Base-by-base conservation (phyloP, 2,329 filamentous ascomycete species). In the Aureobasidium pullulans region DNA sequence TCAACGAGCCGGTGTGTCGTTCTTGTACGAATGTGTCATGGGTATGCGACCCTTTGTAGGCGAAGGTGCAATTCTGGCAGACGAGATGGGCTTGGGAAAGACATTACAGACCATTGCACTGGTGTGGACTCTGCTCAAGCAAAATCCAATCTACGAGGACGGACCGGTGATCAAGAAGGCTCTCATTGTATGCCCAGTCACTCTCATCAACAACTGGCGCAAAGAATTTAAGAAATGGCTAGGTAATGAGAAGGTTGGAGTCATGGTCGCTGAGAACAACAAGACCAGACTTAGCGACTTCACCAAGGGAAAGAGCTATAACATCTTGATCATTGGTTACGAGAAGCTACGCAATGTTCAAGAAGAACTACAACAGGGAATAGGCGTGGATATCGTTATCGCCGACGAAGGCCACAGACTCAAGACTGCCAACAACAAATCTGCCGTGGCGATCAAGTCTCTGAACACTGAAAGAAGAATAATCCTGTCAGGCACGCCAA, bases 11-110 rank as follows among this genome's bases (percentile, higher is more conserved):
- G 87, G 87, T 23, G 84, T 89, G 0, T 76, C 82, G 52, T 89
- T 90, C 65, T 70, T 90, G 44, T 90, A 90, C 66, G 86, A 89
- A 71, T 89, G 86, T 67, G 84, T 89, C 0, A 89, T 89, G 86
- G 86, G 86, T 5, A 81, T 89, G 78, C 79, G 84, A 43, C 74
- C 79, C 43, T 84, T 81, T 62, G 82, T 82, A 65, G 86, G 86
- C 1, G 81, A 86, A 70, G 86, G 86, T 28, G 86, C 85, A 3
- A 84, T 90, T 61, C 75, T 90, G 50, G 87, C 87, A 1, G 87
- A 90, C 67, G 87, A 89, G 65, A 90, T 90, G 87, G 87, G 87
- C 0, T 71, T 90, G 1, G 87, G 87, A 19, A 90, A 90, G 72
- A 89, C 87, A 0, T 69, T 89, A 36, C 86, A 89, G 66, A 89